A percentile compares a stretch with the other conserved stretches of the same genome.
These are phyloP conservation scores for Chimonanthus salicifolius DNA, from an alignment of 164 flowering plant species.

Conservation along the genomic window DNA sequence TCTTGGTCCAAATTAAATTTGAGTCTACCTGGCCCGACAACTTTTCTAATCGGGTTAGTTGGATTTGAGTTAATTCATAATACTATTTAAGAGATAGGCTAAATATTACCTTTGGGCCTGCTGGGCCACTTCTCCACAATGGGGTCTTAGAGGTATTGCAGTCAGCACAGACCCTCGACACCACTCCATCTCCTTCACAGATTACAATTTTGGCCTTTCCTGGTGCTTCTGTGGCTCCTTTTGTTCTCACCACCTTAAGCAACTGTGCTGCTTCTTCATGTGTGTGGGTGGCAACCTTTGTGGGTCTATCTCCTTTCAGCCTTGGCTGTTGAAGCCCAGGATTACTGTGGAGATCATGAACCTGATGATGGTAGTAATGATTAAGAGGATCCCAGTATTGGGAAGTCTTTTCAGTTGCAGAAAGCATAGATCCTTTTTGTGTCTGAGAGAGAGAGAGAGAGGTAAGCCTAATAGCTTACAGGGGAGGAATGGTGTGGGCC, in stretches of 20 bases:
- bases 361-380: background rate
- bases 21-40: too few species aligned
- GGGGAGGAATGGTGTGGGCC: too few species aligned
- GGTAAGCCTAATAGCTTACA: background rate
- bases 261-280: background rate
- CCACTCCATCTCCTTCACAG: background rate
- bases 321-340: background rate
- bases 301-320: conserved; percentile 2
- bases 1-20: too few species aligned
- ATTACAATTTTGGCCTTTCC: background rate
- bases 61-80: too few species aligned
- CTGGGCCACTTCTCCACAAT: conserved; percentile 23
- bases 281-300: background rate
- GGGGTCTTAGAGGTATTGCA: conserved; percentile 20
- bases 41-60: too few species aligned
- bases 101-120: conserved; percentile 15
- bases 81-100: too few species aligned
- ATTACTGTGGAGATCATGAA: background rate
- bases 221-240: background rate
- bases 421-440: background rate
- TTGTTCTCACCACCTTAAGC: conserved; percentile 3
- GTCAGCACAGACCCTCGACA: conserved; percentile 12
- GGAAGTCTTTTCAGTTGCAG: background rate
- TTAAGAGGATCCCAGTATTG: background rate
- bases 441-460: background rate